Conservation (phyloP, 148 eudicot genomes). For the Amaranthus palmeri region DNA sequence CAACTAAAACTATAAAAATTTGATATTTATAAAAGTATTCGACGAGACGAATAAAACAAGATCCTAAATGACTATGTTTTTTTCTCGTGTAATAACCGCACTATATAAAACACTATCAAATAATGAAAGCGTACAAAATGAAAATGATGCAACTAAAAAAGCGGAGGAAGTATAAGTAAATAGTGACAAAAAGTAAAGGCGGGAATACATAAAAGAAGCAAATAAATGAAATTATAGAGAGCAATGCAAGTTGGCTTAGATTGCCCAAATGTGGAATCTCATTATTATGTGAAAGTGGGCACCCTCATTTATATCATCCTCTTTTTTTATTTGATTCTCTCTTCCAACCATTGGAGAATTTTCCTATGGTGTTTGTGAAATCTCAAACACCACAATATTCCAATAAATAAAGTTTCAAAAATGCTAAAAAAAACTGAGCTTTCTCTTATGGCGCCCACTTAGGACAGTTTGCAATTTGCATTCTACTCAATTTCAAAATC, state of each 20-base stretch:
- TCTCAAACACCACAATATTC: slow-evolving; percentile 11
- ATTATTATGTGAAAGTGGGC: slow-evolving; percentile 23
- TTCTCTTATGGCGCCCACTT: slow-evolving; percentile 32
- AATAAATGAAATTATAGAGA: too few species aligned
- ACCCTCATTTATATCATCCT: not conserved
- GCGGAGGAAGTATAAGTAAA: too few species aligned
- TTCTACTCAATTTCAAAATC: slow-evolving; percentile 9
- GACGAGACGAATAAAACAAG: too few species aligned
- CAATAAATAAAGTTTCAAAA: not conserved
- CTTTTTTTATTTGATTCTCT: slow-evolving; percentile 8
- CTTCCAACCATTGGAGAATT: slow-evolving; percentile 27
- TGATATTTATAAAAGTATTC: too few species aligned
- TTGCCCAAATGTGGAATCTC: slow-evolving; percentile 20
- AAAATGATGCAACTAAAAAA: too few species aligned
- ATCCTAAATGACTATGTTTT: too few species aligned
- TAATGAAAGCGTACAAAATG: too few species aligned
- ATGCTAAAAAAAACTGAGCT: slow-evolving; percentile 15
- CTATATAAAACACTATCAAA: too few species aligned
- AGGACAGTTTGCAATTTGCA: slow-evolving; percentile 17
- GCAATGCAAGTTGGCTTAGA: not conserved
- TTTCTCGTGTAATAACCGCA: too few species aligned
- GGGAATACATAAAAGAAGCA: not conserved
- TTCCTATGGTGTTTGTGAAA: slow-evolving; percentile 26
- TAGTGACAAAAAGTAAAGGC: not conserved
- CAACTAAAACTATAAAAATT: too few species aligned